A percentile compares a stretch with the other conserved stretches of the same genome.
Conservation (phyloP, 352 stramenopile genomes). For the Phytophthora pistaciae region DNA sequence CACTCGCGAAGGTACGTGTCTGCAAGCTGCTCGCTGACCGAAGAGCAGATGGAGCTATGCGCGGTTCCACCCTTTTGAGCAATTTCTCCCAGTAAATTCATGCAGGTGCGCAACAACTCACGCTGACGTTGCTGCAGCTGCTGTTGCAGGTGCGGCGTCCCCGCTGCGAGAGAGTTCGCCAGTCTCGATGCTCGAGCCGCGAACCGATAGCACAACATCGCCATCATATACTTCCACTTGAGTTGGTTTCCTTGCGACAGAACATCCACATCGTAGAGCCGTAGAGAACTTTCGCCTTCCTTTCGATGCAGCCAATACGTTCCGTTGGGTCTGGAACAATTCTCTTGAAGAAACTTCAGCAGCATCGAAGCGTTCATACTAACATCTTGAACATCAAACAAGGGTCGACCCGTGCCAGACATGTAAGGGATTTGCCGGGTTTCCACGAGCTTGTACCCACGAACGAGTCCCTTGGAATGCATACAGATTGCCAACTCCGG, state of each 20-base stretch:
- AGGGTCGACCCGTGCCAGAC: conserved; percentile 56
- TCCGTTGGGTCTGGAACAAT: conserved; percentile 83
- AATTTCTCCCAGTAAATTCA: conserved; percentile 80
- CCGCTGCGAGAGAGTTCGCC: conserved; percentile 62
- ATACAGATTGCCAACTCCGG: conserved; percentile 88
- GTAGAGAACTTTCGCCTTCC: conserved; percentile 80
- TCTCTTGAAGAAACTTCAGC: conserved; percentile 88
- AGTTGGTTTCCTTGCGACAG: conserved; percentile 85
- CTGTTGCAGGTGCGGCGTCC: conserved; percentile 62
- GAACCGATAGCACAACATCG: conserved; percentile 91
- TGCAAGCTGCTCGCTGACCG: conserved; percentile 81
- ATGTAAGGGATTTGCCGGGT: conserved; percentile 88
- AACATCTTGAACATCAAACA: conserved; percentile 89
- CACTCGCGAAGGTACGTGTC: conserved; percentile 85
- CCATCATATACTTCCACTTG: conserved; percentile 94
- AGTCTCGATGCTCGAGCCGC: conserved; percentile 75
- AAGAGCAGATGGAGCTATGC: conserved; percentile 83
- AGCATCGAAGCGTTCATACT: conserved; percentile 90
- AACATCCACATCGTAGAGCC: conserved; percentile 86
- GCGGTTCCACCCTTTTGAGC: conserved; percentile 59
- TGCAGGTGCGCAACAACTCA: conserved; percentile 80
- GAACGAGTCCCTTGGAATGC: conserved; percentile 87
- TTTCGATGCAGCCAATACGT: conserved; percentile 89
- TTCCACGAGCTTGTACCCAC: conserved; percentile 87
- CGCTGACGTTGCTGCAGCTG: conserved; percentile 80